Percentiles rank a stretch among this genome's conserved stretches.
phyloP scores from a whole-genome alignment of 179 eudicot genomes.

The Carnegiea gigantea region DNA sequence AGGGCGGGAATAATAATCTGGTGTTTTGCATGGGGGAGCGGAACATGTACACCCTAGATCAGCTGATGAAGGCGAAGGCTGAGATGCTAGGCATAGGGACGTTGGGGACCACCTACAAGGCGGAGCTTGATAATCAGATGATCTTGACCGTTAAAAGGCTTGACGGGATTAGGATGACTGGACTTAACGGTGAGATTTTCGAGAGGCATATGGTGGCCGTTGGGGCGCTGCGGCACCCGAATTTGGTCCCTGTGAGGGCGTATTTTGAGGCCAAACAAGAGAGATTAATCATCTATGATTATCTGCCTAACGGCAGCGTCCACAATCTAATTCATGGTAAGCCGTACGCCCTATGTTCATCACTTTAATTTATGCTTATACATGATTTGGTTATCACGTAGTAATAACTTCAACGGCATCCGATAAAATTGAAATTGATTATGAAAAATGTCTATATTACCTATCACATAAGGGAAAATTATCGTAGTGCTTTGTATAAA shows the following conservation, averaged over 20 bases:
- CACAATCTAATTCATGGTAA: conserved; percentile 84
- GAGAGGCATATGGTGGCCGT: conserved; percentile 70
- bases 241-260: conserved; percentile 77
- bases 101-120: conserved; percentile 83
- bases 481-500: no score
- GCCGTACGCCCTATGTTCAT: conserved; percentile 31
- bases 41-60: conserved; percentile 54
- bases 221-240: conserved; percentile 74
- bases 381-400: not conserved
- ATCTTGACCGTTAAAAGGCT: conserved; percentile 75
- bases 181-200: conserved; percentile 48
- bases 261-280: conserved; percentile 79
- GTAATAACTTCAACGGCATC: no score
- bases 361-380: not conserved
- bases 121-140: conserved; percentile 58
- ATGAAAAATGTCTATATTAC: no score
- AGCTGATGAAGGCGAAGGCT: conserved; percentile 86
- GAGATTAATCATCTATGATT: conserved; percentile 69
- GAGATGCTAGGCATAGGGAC: conserved; percentile 87
- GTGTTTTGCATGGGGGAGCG: conserved; percentile 56
- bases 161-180: conserved; percentile 59
- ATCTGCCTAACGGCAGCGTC: conserved; percentile 89
- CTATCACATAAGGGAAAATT: no score
- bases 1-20: conserved; percentile 44
- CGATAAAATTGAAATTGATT: no score